phyloP scores from a whole-genome alignment of 768 basidiomycete species.

The Pleurotus sapidus region DNA sequence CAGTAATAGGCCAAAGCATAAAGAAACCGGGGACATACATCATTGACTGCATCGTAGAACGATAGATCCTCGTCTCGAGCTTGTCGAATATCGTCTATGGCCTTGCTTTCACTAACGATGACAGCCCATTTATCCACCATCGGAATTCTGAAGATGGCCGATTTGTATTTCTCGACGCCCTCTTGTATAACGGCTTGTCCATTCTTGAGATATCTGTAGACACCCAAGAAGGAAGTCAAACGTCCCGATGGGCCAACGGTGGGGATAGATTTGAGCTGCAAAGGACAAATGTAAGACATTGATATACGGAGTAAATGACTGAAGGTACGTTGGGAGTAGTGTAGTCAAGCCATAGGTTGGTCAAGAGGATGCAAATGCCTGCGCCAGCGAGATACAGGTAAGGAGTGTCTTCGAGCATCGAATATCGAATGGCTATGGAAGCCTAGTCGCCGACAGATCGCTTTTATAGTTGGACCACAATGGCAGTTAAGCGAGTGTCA shows the following conservation, averaged over 20 bases:
- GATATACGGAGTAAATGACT: neutral
- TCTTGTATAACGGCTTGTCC: slow-evolving; percentile 5
- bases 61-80: slow-evolving; percentile 7
- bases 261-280: slow-evolving; percentile 1
- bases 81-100: slow-evolving; percentile 1
- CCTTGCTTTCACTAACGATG: neutral
- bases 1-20: too few relatives aligned
- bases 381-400: neutral
- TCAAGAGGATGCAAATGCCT: neutral
- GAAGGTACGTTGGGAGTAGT: slow-evolving; percentile 1
- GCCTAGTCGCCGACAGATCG: neutral
- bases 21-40: neutral
- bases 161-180: slow-evolving; percentile 1
- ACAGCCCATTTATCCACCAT: slow-evolving; percentile 12
- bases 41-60: slow-evolving; percentile 4
- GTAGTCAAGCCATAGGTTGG: neutral
- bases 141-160: slow-evolving; percentile 6
- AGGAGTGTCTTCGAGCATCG: neutral
- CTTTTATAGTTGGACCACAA: too few relatives aligned
- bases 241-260: neutral
- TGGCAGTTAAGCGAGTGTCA: too few relatives aligned
- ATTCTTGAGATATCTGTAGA: neutral
- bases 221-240: neutral
- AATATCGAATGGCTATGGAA: neutral
- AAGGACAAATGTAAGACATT: neutral